These are phyloP conservation scores for Gossypium davidsonii DNA, from an alignment of 441 rosid genomes.

Conservation along the genomic window DNA sequence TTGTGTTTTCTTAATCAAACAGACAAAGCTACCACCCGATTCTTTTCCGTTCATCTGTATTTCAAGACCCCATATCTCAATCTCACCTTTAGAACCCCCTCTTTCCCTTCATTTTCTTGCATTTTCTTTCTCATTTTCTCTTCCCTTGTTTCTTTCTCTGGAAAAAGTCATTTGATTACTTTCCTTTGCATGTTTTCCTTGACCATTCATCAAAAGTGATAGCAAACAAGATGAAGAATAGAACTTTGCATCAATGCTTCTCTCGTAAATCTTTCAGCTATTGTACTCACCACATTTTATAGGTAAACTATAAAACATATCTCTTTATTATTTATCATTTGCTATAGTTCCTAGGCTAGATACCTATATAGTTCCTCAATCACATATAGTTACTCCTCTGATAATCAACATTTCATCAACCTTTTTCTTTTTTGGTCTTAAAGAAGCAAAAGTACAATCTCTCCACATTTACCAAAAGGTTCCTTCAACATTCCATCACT, in stretches of 20 bases:
- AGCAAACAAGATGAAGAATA: background rate
- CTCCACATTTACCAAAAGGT: constrained; percentile 9
- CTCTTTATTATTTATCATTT: background rate
- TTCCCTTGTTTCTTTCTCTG: background rate
- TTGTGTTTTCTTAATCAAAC: constrained; percentile 1
- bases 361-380: constrained; percentile 25
- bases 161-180: background rate
- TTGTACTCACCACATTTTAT: background rate
- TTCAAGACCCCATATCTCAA: constrained; percentile 1
- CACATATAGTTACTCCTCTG: constrained; percentile 28
- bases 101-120: background rate
- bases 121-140: background rate
- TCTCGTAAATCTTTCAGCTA: constrained; percentile 17
- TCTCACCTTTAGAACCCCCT: background rate
- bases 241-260: constrained; percentile 13
- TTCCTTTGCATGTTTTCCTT: constrained; percentile 3
- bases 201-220: background rate
- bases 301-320: constrained; percentile 6
- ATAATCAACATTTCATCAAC: constrained; percentile 1
- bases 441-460: constrained; percentile 6
- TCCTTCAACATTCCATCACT: constrained; percentile 6
- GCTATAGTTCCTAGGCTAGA: constrained; percentile 13
- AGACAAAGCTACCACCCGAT: constrained; percentile 13
- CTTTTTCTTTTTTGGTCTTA: constrained; percentile 17
- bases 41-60: constrained; percentile 2